phyloP scores from a whole-genome alignment of 768 basidiomycete species.

The Boletus rubescentipes region DNA sequence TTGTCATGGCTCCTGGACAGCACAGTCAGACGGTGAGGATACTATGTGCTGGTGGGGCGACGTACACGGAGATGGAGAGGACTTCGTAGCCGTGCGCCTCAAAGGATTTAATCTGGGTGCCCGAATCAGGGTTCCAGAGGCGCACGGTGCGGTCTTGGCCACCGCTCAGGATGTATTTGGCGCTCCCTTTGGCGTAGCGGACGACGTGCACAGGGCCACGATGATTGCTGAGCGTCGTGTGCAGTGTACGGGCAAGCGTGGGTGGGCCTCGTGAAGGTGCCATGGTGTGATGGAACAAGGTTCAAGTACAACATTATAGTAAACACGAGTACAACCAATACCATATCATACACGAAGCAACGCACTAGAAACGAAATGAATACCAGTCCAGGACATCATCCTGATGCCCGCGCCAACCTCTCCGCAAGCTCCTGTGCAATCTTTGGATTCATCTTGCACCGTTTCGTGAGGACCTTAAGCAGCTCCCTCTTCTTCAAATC shows the following conservation, averaged over 20 bases:
- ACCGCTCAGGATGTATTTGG: slow-evolving; percentile 90
- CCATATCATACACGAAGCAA: too few species aligned
- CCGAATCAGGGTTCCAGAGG: slow-evolving; percentile 86
- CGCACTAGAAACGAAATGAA: neutral
- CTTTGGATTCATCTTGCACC: slow-evolving; percentile 22
- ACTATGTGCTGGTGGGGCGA: slow-evolving; percentile 1
- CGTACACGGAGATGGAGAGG: slow-evolving; percentile 85
- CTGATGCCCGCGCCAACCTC: slow-evolving; percentile 5
- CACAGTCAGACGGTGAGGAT: neutral
- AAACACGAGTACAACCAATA: neutral
- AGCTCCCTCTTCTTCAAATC: slow-evolving; percentile 16
- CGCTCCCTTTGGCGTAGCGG: slow-evolving; percentile 85
- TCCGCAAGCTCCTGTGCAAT: slow-evolving; percentile 16
- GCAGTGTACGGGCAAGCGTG: slow-evolving; percentile 57
- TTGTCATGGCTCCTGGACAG: slow-evolving; percentile 81
- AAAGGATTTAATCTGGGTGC: slow-evolving; percentile 90
- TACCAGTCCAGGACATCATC: too few species aligned
- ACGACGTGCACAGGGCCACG: slow-evolving; percentile 88
- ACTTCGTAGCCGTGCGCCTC: slow-evolving; percentile 95
- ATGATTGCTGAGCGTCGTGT: slow-evolving; percentile 63
- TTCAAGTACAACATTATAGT: neutral
- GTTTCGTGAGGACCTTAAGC: slow-evolving; percentile 20
- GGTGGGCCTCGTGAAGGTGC: slow-evolving; percentile 53
- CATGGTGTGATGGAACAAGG: slow-evolving; percentile 32
- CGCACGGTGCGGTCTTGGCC: slow-evolving; percentile 88